These are phyloP conservation scores for Kalaharituber pfeilii DNA, from an alignment of 2,329 filamentous ascomycete species.

Conservation along the genomic window DNA sequence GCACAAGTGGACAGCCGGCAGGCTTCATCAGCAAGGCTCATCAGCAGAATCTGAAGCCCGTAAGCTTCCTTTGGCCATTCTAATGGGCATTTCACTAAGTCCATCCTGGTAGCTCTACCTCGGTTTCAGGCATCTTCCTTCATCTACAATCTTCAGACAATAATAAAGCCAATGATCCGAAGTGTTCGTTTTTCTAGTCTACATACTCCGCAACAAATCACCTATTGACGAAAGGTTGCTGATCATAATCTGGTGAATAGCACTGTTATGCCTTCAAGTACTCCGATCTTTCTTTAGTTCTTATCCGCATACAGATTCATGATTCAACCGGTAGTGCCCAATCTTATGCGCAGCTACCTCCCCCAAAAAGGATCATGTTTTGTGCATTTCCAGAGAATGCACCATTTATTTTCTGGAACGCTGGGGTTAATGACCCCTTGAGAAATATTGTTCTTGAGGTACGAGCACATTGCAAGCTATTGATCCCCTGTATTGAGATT, in stretches of 20 bases:
- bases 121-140: slow-evolving; percentile 69
- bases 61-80: no score
- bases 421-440: slow-evolving; percentile 33
- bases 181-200: background rate
- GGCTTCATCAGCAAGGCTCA: slow-evolving; percentile 27
- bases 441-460: background rate
- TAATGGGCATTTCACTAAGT: no score
- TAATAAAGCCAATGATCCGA: slow-evolving; percentile 39
- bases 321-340: slow-evolving; percentile 11
- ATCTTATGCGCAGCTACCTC: slow-evolving; percentile 29
- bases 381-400: slow-evolving; percentile 68
- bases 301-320: slow-evolving; percentile 23
- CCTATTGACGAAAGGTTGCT: background rate
- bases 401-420: slow-evolving; percentile 47
- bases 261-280: slow-evolving; percentile 51
- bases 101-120: slow-evolving; percentile 34
- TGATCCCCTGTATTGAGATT: slow-evolving; percentile 25
- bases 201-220: background rate
- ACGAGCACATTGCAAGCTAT: background rate
- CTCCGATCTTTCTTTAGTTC: slow-evolving; percentile 29
- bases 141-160: slow-evolving; percentile 53
- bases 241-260: slow-evolving; percentile 35
- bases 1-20: slow-evolving; percentile 46
- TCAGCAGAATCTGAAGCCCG: background rate
- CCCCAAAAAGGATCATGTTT: slow-evolving; percentile 45